These are phyloP conservation scores for Metarhizium sp. DNA, from an alignment of 2,329 filamentous ascomycete species.

Conservation along the genomic window DNA sequence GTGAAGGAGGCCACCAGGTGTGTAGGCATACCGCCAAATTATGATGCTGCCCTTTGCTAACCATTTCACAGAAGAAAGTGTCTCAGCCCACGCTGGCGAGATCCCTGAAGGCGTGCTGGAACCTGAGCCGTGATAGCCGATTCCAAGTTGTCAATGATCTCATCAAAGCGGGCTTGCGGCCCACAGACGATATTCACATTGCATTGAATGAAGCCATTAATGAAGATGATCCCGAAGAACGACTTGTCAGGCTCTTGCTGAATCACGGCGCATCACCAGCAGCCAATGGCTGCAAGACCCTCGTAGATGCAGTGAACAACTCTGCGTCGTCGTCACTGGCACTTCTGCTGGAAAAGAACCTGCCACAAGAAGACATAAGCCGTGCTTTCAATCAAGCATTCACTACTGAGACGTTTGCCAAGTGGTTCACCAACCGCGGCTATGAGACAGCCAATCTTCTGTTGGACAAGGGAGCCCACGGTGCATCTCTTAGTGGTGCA, in stretches of 20 bases:
- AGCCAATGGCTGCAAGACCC: conserved; percentile 40
- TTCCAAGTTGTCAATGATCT: conserved; percentile 39
- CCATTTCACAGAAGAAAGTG: conserved; percentile 30
- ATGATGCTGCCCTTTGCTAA: background rate
- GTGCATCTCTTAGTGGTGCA: conserved; percentile 34
- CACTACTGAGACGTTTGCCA: conserved; percentile 25
- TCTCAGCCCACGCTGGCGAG: conserved; percentile 37
- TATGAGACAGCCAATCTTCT: conserved; percentile 37
- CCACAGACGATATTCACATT: conserved; percentile 40
- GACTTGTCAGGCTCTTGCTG: conserved; percentile 37
- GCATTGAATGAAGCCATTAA: conserved; percentile 42
- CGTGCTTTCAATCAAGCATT: conserved; percentile 37
- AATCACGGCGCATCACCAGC: conserved; percentile 42
- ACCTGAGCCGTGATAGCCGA: conserved; percentile 36
- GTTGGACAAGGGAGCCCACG: conserved; percentile 37
- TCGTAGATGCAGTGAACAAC: conserved; percentile 38
- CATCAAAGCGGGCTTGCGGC: conserved; percentile 39
- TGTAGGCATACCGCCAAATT: conserved; percentile 10
- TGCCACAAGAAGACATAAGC: conserved; percentile 33
- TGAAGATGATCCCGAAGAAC: conserved; percentile 39
- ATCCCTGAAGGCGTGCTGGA: conserved; percentile 45
- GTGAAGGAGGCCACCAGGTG: conserved; percentile 31
- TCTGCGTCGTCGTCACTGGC: conserved; percentile 28
- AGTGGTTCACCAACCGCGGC: conserved; percentile 39
- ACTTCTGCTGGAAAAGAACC: conserved; percentile 31